Conservation (phyloP, 352 stramenopile genomes). For the Phytophthora megakarya region DNA sequence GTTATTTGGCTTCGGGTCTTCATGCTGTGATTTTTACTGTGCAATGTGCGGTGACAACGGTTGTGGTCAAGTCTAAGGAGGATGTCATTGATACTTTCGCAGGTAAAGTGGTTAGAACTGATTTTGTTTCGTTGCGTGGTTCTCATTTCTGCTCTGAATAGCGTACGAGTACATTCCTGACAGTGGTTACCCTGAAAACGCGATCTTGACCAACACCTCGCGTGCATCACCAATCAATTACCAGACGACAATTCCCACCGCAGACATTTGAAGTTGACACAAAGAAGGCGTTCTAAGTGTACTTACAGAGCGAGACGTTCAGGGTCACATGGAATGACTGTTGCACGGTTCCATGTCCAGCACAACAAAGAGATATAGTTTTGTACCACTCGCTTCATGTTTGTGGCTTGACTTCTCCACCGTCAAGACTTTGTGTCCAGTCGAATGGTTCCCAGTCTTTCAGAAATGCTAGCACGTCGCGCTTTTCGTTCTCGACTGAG, state of each 20-base stretch:
- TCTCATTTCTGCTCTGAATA: conserved; percentile 18
- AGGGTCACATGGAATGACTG: conserved; percentile 2
- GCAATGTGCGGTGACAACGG: conserved; percentile 60
- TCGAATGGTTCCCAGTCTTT: conserved; percentile 74
- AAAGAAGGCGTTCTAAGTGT: conserved; percentile 14
- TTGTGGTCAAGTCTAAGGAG: conserved; percentile 78
- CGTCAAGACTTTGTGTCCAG: conserved; percentile 76
- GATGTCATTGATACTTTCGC: conserved; percentile 87
- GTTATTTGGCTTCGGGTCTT: conserved; percentile 51
- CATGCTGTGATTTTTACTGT: conserved; percentile 65
- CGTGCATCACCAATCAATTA: conserved; percentile 60
- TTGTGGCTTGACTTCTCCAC: conserved; percentile 48
- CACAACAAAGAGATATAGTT: conserved; percentile 14
- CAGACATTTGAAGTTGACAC: conserved; percentile 53
- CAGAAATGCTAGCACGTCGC: conserved; percentile 63
- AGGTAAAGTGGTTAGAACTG: conserved; percentile 35
- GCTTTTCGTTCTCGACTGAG: conserved; percentile 63
- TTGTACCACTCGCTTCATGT: conserved; percentile 4
- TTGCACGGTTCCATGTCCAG: conserved; percentile 14
- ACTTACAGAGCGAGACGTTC: conserved; percentile 12
- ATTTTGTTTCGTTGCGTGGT: neutral
- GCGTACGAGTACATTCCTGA: conserved; percentile 88
- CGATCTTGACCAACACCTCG: conserved; percentile 44
- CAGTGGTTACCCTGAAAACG: conserved; percentile 47
- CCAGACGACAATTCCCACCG: conserved; percentile 58